Conservation (phyloP, 2,329 filamentous ascomycete genomes). For the Sporothrix globosa region DNA sequence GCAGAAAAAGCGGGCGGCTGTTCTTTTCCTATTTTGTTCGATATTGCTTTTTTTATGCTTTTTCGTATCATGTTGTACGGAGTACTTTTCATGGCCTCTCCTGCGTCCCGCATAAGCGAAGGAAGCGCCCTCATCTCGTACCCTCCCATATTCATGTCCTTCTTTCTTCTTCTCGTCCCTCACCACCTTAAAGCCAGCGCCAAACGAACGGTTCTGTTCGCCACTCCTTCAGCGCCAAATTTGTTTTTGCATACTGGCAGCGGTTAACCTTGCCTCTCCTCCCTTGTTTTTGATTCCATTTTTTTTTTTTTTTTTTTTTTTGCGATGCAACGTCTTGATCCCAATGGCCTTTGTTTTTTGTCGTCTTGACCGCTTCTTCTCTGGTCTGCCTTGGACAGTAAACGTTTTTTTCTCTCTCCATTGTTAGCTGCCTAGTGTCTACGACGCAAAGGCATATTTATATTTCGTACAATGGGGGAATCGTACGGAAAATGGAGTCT, state of each 20-base stretch:
- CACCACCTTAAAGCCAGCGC: neutral
- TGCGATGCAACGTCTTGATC: neutral
- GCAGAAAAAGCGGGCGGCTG: neutral
- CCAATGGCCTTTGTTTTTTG: neutral
- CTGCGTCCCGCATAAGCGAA: constrained; percentile 15
- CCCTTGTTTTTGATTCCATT: neutral
- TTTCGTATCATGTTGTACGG: neutral
- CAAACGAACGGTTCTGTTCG: neutral
- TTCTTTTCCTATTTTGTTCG: neutral
- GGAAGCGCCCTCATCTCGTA: constrained; percentile 11
- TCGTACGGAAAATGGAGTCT: neutral
- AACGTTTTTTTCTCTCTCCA: neutral
- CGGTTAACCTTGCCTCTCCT: neutral
- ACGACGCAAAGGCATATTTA: neutral
- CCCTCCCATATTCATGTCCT: neutral
- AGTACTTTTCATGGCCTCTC: neutral
- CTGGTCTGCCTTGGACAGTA: constrained; percentile 18
- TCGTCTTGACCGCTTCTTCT: constrained; percentile 4
- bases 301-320: too few relatives aligned
- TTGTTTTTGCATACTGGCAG: neutral
- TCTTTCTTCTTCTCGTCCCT: neutral
- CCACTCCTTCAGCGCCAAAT: neutral
- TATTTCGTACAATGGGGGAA: neutral
- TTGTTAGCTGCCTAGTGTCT: neutral
- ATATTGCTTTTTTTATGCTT: neutral